Percentiles rank a stretch among this genome's conserved stretches.
Evolutionary conservation across 352 stramenopile genomes (phyloP).

Genomic region (Globisporangium emineosum): DNA sequence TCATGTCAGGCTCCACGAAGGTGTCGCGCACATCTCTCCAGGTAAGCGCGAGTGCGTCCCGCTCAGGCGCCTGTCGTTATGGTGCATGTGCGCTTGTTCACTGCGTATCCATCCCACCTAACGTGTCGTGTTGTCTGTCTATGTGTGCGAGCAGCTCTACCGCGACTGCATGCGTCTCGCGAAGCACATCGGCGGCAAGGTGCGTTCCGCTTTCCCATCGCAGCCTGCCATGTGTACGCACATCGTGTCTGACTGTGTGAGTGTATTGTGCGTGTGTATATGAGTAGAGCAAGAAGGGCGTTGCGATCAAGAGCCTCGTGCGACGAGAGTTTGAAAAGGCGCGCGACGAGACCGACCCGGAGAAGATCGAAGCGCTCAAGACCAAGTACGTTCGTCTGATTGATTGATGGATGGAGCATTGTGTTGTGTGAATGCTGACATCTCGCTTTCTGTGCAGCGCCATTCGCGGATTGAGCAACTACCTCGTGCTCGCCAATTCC

Average conservation of each 20-base stretch:
- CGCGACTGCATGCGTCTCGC: conserved; percentile 81
- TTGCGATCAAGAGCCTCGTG: conserved; percentile 68
- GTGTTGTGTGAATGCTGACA: conserved; percentile 7
- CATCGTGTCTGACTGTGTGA: background rate
- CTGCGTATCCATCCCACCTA: background rate
- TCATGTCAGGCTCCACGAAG: conserved; percentile 55
- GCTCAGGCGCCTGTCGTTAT: background rate
- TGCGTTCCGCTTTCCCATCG: conserved; percentile 22
- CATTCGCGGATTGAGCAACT: conserved; percentile 83
- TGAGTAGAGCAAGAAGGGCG: conserved; percentile 76
- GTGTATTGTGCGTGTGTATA: conserved; percentile 8
- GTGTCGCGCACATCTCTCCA: conserved; percentile 74
- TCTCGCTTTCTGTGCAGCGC: conserved; percentile 34
- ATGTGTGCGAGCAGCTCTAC: conserved; percentile 50
- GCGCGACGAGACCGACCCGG: conserved; percentile 66
- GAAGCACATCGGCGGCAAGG: conserved; percentile 85
- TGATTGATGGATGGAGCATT: background rate
- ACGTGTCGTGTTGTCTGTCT: background rate
- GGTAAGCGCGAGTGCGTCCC: conserved; percentile 23
- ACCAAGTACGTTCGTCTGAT: conserved; percentile 56
- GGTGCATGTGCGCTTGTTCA: background rate
- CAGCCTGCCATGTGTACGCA: background rate
- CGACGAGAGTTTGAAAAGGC: conserved; percentile 82
- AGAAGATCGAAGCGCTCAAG: conserved; percentile 83
- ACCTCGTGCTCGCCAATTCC: conserved; percentile 84